Conservation (phyloP, 2,329 filamentous ascomycete species). For the Penicillium sp. region DNA sequence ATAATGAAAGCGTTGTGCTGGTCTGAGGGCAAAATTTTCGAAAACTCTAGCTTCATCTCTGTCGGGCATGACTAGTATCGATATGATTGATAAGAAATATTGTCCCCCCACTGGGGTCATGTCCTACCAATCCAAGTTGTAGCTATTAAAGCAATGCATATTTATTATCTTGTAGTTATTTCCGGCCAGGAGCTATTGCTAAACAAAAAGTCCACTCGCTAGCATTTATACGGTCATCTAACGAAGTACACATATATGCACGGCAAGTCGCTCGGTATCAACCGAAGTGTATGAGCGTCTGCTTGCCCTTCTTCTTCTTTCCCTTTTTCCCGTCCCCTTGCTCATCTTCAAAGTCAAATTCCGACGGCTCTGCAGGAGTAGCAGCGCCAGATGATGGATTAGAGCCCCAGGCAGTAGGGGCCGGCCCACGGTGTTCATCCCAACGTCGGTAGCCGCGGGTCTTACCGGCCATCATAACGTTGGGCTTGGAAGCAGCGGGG, state of each 20-base stretch:
- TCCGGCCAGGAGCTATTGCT: neutral
- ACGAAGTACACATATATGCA: neutral
- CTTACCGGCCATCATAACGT: constrained; percentile 56
- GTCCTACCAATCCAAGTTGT: too few species aligned
- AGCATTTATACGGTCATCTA: constrained; percentile 6
- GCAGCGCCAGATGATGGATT: constrained; percentile 28
- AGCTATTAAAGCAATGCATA: too few species aligned
- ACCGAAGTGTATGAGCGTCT: constrained; percentile 46
- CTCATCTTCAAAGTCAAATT: constrained; percentile 24
- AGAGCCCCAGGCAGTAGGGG: constrained; percentile 44
- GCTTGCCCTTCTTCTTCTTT: constrained; percentile 47
- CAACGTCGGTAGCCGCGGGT: constrained; percentile 53
- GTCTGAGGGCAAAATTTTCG: neutral
- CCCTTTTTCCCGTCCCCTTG: constrained; percentile 38
- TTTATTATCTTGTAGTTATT: too few species aligned
- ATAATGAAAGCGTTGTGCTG: constrained; percentile 14
- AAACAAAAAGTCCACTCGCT: neutral
- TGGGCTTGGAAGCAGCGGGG: constrained; percentile 74
- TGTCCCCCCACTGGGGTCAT: too few species aligned
- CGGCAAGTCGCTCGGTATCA: constrained; percentile 15
- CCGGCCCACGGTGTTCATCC: constrained; percentile 42
- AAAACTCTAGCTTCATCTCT: neutral
- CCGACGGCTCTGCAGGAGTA: constrained; percentile 25
- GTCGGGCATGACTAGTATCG: neutral
- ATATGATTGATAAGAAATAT: neutral